A percentile compares a stretch with the other conserved stretches of the same genome.
phyloP scores from a whole-genome alignment of 2,329 filamentous ascomycete species.

The Lasiodiplodia sp. region DNA sequence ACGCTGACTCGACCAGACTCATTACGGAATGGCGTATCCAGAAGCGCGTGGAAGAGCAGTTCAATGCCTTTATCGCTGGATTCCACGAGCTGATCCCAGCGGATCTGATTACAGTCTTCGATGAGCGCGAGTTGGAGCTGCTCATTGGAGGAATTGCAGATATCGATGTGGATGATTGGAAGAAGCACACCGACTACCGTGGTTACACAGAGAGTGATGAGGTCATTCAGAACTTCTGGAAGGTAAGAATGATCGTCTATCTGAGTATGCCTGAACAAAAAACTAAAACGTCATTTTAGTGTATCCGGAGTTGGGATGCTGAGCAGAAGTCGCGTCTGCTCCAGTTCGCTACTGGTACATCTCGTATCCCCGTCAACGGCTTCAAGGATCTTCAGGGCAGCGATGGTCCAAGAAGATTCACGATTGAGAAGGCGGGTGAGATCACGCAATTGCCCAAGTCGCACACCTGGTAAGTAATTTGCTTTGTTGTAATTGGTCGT shows the following conservation, averaged over 20 bases:
- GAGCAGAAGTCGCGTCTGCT: constrained; percentile 96
- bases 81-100: constrained; percentile 98
- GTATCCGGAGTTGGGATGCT: constrained; percentile 93
- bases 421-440: constrained; percentile 97
- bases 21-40: constrained; percentile 99
- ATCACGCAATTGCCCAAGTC: constrained; percentile 90
- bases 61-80: constrained; percentile 95
- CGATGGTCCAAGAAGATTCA: constrained; percentile 93
- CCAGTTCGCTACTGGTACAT: constrained; percentile 97
- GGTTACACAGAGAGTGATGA: constrained; percentile 98
- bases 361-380: constrained; percentile 96
- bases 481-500: constrained; percentile 4
- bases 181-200: constrained; percentile 99
- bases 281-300: constrained; percentile 48
- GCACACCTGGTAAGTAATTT: constrained; percentile 86
- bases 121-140: constrained; percentile 94
- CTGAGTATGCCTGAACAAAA: not conserved
- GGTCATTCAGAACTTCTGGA: constrained; percentile 99
- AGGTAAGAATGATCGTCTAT: constrained; percentile 58
- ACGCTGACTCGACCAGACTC: constrained; percentile 59
- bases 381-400: constrained; percentile 99
- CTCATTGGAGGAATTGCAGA: constrained; percentile 99
- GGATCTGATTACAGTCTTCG: constrained; percentile 97
- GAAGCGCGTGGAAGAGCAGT: constrained; percentile 97
- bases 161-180: constrained; percentile 99